Conservation (phyloP, 441 rosid genomes). For the Omphalea diandra region DNA sequence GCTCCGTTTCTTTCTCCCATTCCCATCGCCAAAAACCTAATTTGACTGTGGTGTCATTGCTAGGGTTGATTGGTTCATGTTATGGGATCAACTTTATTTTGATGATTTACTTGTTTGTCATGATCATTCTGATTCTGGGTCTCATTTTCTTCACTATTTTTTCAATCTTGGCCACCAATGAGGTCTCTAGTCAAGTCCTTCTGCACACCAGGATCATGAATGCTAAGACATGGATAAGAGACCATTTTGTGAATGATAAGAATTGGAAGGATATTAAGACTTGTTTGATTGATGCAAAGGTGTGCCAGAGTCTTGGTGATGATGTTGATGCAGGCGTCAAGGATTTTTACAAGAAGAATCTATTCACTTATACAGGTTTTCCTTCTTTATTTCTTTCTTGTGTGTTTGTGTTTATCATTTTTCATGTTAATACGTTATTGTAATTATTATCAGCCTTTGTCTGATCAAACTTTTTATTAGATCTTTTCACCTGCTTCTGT, state of each 20-base stretch:
- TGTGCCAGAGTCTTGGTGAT: slow-evolving; percentile 30
- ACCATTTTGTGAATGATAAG: slow-evolving; percentile 41
- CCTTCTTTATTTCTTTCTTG: background rate
- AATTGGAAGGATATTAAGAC: slow-evolving; percentile 47
- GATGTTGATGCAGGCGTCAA: background rate
- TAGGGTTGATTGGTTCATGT: slow-evolving; percentile 53
- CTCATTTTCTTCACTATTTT: slow-evolving; percentile 40
- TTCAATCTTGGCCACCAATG: slow-evolving; percentile 42
- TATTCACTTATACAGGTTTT: slow-evolving; percentile 38
- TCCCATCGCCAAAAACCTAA: background rate
- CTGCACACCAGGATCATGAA: slow-evolving; percentile 34
- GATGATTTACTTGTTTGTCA: slow-evolving; percentile 39
- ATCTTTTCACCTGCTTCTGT: too few species aligned
- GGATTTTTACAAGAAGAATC: slow-evolving; percentile 29
- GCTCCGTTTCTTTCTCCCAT: background rate
- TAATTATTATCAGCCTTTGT: too few species aligned
- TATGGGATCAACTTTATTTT: slow-evolving; percentile 35
- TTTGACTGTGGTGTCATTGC: slow-evolving; percentile 39
- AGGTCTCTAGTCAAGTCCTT: slow-evolving; percentile 33
- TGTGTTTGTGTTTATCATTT: too few species aligned
- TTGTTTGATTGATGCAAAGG: slow-evolving; percentile 45
- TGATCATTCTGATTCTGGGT: slow-evolving; percentile 40
- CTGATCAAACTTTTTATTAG: too few species aligned
- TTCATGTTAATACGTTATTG: too few species aligned
- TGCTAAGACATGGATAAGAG: slow-evolving; percentile 40